Evolutionary conservation across 441 rosid species (phyloP).

Genomic region (Adansonia gregorii): DNA sequence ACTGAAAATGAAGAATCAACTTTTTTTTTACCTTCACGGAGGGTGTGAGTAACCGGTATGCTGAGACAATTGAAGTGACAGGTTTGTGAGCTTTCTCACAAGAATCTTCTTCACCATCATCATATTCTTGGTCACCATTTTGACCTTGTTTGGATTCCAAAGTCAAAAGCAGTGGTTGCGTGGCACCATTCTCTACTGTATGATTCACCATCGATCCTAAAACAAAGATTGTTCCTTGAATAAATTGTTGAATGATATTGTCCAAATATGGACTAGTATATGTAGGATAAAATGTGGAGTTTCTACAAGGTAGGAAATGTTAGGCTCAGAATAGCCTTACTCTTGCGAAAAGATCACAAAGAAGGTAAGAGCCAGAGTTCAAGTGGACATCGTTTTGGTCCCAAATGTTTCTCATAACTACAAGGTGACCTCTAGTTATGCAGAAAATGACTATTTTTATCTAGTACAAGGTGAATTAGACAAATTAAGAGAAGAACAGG

Average conservation of each 20-base stretch:
- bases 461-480: background rate
- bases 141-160: conserved; percentile 33
- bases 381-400: background rate
- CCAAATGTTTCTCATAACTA: background rate
- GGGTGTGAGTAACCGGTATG: conserved; percentile 52
- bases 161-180: conserved; percentile 41
- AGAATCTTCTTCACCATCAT: conserved; percentile 40
- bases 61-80: conserved; percentile 50
- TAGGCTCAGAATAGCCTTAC: background rate
- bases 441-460: background rate
- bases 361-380: background rate
- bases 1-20: background rate
- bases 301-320: background rate
- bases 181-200: conserved; percentile 41
- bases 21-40: conserved; percentile 50
- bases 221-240: background rate
- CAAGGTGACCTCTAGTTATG: background rate
- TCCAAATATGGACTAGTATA: background rate
- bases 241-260: background rate
- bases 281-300: background rate
- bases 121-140: conserved; percentile 40
- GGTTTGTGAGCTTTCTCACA: conserved; percentile 38
- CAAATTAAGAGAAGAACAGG: background rate
- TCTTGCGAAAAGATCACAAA: background rate
- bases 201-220: conserved; percentile 33